Evolutionary conservation across 805 yeast species (phyloP), one percentile per base, ranked within the genome.

Genomic region (Starmera dryadoides): DNA sequence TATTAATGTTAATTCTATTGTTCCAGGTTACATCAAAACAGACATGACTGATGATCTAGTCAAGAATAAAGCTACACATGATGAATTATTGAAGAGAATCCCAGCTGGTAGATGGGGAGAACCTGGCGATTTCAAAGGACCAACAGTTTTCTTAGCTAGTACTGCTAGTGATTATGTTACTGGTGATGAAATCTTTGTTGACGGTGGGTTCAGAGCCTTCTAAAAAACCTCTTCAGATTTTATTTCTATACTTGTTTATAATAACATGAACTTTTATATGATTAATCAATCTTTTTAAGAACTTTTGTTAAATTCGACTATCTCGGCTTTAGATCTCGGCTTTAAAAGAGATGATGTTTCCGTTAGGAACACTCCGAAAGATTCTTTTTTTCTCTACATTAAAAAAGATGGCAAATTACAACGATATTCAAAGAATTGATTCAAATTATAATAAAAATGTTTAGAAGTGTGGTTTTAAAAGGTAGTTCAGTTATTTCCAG

Each of bases 91-190:
- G 33, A 58, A 48, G 34, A 61, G 73, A 41, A 67, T 69, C 37
- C 77, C 77, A 16, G 55, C 58, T 5, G 68, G 64, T 2, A 56
- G 75, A 51, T 71, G 73, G 72, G 77, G 78, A n/a, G 38, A 42
- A 3, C 66, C 71, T 2, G 69, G 62, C 7, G 78, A 73, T 46
- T 69, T 71, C 48, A 68, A 62, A 49, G 77, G 78, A 77, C 43
- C 95, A 81, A 64, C 83, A 85, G 89, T 77, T 81, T 85, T 80
- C 63, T 66, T 85, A 45, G 89, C 88, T 4, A 75, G 85, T 39
- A 80, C 80, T 52, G 94, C 93, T 12, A 73, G 87, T 35, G 73
- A 82, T 18, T 85, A 72, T 61, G 71, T 87, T 38, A 81, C 88
- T 6, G 94, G 94, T 36, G 59, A 82, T 18, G 87, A 84, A 54